Conservation (phyloP, 192 early-diverging fungal genomes). For the Funneliformis mosseae region DNA sequence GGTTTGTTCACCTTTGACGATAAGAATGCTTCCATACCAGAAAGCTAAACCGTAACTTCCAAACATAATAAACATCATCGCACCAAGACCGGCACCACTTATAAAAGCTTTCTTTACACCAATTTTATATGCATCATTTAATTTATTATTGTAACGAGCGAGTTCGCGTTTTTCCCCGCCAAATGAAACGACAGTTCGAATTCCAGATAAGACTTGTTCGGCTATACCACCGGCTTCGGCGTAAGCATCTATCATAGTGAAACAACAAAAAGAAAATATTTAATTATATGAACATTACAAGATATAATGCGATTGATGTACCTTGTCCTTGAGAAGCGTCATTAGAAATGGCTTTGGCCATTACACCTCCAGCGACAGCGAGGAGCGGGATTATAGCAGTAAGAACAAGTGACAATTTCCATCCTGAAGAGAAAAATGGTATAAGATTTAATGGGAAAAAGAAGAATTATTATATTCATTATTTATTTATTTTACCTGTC, state of each 20-base stretch:
- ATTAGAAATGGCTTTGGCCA: constrained; percentile 3
- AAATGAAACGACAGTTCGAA: constrained; percentile 89
- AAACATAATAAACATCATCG: constrained; percentile 71
- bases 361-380: constrained; percentile 21
- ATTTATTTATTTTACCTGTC: constrained; percentile 33
- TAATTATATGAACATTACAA: neutral
- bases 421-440: constrained; percentile 58
- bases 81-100: constrained; percentile 59
- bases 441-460: neutral
- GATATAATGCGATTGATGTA: neutral
- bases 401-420: constrained; percentile 83
- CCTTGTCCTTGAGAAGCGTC: constrained; percentile 8
- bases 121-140: constrained; percentile 63
- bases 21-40: constrained; percentile 79
- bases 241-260: constrained; percentile 56
- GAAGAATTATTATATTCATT: neutral
- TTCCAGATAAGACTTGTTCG: constrained; percentile 80
- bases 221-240: constrained; percentile 86
- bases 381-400: constrained; percentile 76
- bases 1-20: constrained; percentile 50
- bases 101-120: constrained; percentile 66
- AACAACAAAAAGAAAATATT: neutral
- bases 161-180: constrained; percentile 72
- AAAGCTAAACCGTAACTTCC: constrained; percentile 78
- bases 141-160: constrained; percentile 62